Evolutionary conservation across 176 grass and related monocot species (phyloP), one percentile per base, ranked within the genome.

Genomic region (Pontederia paniculata): DNA sequence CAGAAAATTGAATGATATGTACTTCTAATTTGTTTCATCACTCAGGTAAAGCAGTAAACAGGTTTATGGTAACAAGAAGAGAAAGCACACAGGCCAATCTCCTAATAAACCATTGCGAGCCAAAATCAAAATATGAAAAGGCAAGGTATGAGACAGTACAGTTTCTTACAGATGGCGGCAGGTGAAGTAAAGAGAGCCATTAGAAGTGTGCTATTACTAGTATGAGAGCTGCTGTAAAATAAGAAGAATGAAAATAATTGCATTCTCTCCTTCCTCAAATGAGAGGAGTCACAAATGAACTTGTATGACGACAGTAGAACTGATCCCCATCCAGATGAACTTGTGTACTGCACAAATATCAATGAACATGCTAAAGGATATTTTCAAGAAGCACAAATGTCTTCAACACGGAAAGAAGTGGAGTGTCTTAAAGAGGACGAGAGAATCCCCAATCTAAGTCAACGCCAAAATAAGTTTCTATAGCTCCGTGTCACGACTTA

Each of bases 401-500:
- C 61, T 49, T 52, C 28, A 55, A 19, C 53, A 55, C 12, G 54
- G 49, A 42, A 45, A 58, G 41, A 62, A 70, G 14, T 43, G 25
- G 25, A 16, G 47, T 9, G 17, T 42, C 20, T 60, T 56, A 42
- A 28, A 50, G 14, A 70, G 23, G 14, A 16, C 50, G 58, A 68
- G 37, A 75, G 54, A 81, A n/a, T 75, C 70, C 71, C 50, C 56
- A 16, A 81, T 58, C 71, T 20, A 74, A 75, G 47, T 52, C 58
- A 56, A 69, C 45, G 49, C 53, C 23, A 20, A 71, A 71, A 22
- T 12, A 60, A 28, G 17, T 52, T 68, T 37, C 65, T 55, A 21
- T 68, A 56, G 44, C 31, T 56, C 42, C 17, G 51, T 60, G 45
- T 59, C 25, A 69, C 13, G 58, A 44, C 54, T 58, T 61, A 21